These are phyloP conservation scores for Leptographium galeiforme DNA, from an alignment of 2,329 filamentous ascomycete genomes.

Conservation along the genomic window DNA sequence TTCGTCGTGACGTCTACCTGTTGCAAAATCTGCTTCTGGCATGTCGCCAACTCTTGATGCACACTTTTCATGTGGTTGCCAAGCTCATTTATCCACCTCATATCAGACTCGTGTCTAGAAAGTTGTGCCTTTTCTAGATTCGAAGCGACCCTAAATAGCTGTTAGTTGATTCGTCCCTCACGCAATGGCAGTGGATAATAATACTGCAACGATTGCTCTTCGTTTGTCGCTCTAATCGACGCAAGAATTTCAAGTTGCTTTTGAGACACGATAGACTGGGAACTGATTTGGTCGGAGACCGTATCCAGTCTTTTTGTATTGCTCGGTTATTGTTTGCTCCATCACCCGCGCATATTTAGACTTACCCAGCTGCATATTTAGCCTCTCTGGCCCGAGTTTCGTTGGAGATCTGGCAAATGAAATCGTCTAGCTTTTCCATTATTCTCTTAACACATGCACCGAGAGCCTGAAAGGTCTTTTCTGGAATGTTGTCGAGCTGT, in stretches of 20 bases:
- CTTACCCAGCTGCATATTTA: constrained; percentile 2
- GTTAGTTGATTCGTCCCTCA: not conserved
- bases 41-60: not conserved
- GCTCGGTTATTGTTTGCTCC: not conserved
- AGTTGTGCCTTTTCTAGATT: not conserved
- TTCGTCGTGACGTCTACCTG: not conserved
- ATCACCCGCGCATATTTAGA: not conserved
- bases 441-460: constrained; percentile 6
- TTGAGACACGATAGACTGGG: not conserved
- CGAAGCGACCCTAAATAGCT: not conserved
- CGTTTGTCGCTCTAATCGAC: not conserved
- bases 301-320: not conserved
- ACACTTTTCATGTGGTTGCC: not conserved
- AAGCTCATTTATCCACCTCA: not conserved
- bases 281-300: not conserved
- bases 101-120: not conserved
- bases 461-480: constrained; percentile 8
- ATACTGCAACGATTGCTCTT: not conserved
- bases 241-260: not conserved
- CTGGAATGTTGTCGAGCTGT: constrained; percentile 6
- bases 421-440: constrained; percentile 4
- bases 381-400: not conserved
- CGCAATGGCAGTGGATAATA: no score
- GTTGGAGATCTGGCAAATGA: not conserved
- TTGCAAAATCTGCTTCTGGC: not conserved